Evolutionary conservation across 768 basidiomycete species (phyloP), one percentile per base, ranked within the genome.

Genomic region (Lyophyllum decastes): DNA sequence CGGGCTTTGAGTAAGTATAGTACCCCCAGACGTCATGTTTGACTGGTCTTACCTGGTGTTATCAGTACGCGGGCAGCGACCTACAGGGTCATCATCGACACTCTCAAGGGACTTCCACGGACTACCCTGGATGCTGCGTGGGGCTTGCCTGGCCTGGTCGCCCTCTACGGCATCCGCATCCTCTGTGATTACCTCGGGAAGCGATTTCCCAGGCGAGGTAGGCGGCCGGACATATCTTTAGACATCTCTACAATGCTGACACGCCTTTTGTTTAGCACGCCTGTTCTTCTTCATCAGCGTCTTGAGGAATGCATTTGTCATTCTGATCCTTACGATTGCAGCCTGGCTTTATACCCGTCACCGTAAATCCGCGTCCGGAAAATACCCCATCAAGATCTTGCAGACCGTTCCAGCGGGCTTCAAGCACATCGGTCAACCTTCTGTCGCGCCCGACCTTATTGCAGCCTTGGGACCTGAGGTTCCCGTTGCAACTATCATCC

Each of bases 21-120:
- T 12, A 8, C 50, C 44, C 40, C 26, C 22, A 21, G 30, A 50
- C 50, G 35, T 24, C 24, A 55, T 33, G 25, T 26, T 54, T 9
- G 27, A 17, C 17, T 30, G 26, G 41, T 53, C 44, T 64, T 30
- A 66, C 48, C 43, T 43, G 59, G 16, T 38, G 41, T 55, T 51
- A 46, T 27, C 53, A 93, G 93, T 70, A 96, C 96, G 10, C 87
- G 94, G 49, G 94, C 85, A 12, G 78, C 89, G 2, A 89, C 94
- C 0, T 98, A 89, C 75, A 63, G 79, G 52, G 95, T 98, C 64
- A 88, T 98, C 69, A 98, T 98, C 76, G 90, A 98, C 72, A 92
- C 91, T 1, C 77, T 99, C 61, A 95, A 94, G 72, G 86, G 91
- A 54, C 78, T 97, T 48, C 88, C 86, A 2, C 59, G 77, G 25